phyloP scores from a whole-genome alignment of 495 filamentous ascomycete genomes.

The Chaetomidium leptoderma region DNA sequence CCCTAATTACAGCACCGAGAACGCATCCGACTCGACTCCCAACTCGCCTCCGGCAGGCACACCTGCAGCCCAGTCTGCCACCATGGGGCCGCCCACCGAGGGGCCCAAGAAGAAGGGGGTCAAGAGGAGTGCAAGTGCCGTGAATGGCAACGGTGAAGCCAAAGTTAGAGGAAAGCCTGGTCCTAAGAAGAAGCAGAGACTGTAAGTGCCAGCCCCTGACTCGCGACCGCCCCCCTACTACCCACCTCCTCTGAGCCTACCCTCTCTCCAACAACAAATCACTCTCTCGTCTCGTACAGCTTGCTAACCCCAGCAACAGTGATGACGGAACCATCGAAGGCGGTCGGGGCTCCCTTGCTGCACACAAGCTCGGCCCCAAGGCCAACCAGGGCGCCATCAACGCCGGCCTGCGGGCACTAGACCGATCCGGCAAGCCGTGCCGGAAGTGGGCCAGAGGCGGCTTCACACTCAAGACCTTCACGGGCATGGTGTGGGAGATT shows the following conservation, averaged over 20 bases:
- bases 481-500: slow-evolving; percentile 79
- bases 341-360: slow-evolving; percentile 38
- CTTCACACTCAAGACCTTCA: slow-evolving; percentile 87
- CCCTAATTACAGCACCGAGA: slow-evolving; percentile 40
- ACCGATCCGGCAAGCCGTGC: slow-evolving; percentile 83
- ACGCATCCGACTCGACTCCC: slow-evolving; percentile 46
- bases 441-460: slow-evolving; percentile 83
- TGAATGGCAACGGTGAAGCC: slow-evolving; percentile 46
- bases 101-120: slow-evolving; percentile 58
- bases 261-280: neutral
- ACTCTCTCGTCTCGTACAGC: neutral
- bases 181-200: slow-evolving; percentile 87
- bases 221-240: neutral
- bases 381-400: slow-evolving; percentile 98
- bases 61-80: slow-evolving; percentile 37
- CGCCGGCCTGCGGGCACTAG: slow-evolving; percentile 86
- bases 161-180: slow-evolving; percentile 82
- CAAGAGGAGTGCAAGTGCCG: slow-evolving; percentile 41
- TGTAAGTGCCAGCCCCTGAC: slow-evolving; percentile 59
- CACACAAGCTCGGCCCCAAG: slow-evolving; percentile 88
- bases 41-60: slow-evolving; percentile 45
- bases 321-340: slow-evolving; percentile 58
- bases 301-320: slow-evolving; percentile 35
- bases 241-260: slow-evolving; percentile 2
- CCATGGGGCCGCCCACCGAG: slow-evolving; percentile 53